Base-by-base conservation (phyloP, 768 basidiomycete genomes). In the Leccinum rimulosum region DNA sequence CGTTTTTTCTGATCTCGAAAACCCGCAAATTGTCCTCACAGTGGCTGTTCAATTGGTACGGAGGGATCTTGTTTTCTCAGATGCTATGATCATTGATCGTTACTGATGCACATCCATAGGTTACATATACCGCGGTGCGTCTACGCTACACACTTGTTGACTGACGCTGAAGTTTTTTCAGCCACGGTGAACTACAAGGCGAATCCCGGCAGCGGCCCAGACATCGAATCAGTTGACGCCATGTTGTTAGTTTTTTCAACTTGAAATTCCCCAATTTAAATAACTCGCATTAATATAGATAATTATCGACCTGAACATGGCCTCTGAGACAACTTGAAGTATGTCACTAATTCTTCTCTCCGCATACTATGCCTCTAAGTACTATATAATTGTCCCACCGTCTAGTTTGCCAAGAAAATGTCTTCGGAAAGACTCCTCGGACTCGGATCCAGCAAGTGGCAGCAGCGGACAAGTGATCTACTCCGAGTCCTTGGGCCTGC, bases 381-480 rank as follows among this genome's bases (percentile, higher is more conserved):
- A 28, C 35, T 4, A 31, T 8, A 19, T 10, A 19, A 50, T 50
- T 10, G 5, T 12, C 11, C 30, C 28, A 27, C 53, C 4, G 17
- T 33, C 15, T 1, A 31, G 8, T 59, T 11, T 59, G 49, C 12
- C 4, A 22, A 22, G 22, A 25, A 49, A 47, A 40, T 0, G 10
- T 14, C 0, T 19, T 35, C 7, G 4, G 14, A 25, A 45, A 27
- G 31, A 7, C n/a, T 60, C 27, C 35, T 52, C 22, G 22, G 22
- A 22, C 22, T 22, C 15, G 54, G 19, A 49, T 55, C 14, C 28
- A 57, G 33, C 27, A 27, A 27, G 27, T 27, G 4, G 27, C 27
- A 27, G 27, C 27, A 71, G 35, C 6, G 7, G 55, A 54, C 70
- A 70, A 4, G 12, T 25, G 17, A 64, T 53, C 3, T 0, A 5